phyloP scores from a whole-genome alignment of 2,329 filamentous ascomycete genomes.

The Arthrobotrys conoides region DNA sequence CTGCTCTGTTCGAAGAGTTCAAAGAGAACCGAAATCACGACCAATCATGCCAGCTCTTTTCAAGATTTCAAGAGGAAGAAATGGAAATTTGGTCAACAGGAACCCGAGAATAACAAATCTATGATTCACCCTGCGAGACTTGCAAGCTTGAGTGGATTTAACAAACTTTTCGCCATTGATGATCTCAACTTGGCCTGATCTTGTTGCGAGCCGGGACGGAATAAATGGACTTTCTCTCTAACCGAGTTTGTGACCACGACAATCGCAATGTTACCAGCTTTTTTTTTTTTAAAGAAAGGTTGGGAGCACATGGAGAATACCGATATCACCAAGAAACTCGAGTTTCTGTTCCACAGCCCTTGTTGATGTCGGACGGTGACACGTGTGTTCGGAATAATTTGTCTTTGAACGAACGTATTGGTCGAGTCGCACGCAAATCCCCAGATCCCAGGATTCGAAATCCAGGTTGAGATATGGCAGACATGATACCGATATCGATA shows the following conservation, averaged over 20 bases:
- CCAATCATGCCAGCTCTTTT: constrained; percentile 33
- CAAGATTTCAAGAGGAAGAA: constrained; percentile 4
- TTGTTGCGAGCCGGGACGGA: constrained; percentile 22
- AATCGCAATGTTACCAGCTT: neutral
- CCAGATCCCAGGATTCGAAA: neutral
- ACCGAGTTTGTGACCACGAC: neutral
- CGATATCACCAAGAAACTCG: neutral
- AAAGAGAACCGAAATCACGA: constrained; percentile 29
- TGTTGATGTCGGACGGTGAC: neutral
- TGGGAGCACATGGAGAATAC: neutral
- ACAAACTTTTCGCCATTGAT: neutral
- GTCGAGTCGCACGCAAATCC: neutral
- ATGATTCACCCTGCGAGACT: constrained; percentile 21
- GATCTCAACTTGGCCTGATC: constrained; percentile 35
- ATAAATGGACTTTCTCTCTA: constrained; percentile 39
- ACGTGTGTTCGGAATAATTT: neutral
- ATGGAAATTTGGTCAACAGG: constrained; percentile 36
- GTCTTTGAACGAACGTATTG: neutral
- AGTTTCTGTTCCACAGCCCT: neutral
- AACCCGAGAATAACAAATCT: constrained; percentile 13
- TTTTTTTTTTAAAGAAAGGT: neutral
- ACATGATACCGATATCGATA: neutral
- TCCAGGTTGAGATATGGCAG: neutral
- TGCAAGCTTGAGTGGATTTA: constrained; percentile 5
- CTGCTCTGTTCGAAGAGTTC: no score